A percentile compares a stretch with the other conserved stretches of the same genome.
phyloP scores from a whole-genome alignment of 768 basidiomycete genomes.

The Podaxis sp. region DNA sequence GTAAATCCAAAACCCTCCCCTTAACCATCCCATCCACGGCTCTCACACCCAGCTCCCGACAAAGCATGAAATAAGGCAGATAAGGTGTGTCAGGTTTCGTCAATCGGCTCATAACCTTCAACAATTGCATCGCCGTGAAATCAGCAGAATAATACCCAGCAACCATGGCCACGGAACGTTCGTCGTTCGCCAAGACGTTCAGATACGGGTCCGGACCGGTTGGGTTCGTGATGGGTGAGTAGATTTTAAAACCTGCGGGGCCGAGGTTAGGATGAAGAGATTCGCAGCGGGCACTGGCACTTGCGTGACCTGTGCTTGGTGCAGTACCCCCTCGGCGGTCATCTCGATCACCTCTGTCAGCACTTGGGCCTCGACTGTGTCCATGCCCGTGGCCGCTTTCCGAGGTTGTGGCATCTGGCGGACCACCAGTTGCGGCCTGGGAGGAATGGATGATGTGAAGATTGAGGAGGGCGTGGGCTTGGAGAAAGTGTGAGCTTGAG shows the following conservation, averaged over 20 bases:
- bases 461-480: conserved; percentile 81
- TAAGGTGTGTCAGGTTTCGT: conserved; percentile 62
- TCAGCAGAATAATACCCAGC: conserved; percentile 58
- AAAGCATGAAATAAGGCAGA: conserved; percentile 79
- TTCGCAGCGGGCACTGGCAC: conserved; percentile 39
- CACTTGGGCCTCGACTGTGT: conserved; percentile 6
- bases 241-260: conserved; percentile 64
- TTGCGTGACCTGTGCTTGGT: conserved; percentile 25
- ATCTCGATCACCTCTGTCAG: conserved; percentile 6
- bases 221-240: conserved; percentile 42
- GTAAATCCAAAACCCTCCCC: conserved; percentile 69
- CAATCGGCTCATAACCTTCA: conserved; percentile 80
- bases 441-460: conserved; percentile 86
- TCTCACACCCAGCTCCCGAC: conserved; percentile 78
- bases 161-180: conserved; percentile 32
- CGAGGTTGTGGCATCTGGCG: conserved; percentile 22
- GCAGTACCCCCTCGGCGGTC: conserved; percentile 25
- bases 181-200: conserved; percentile 22
- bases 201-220: conserved; percentile 26
- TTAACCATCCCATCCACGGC: conserved; percentile 87
- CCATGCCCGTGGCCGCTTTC: conserved; percentile 18
- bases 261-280: conserved; percentile 59
- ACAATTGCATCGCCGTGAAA: conserved; percentile 76
- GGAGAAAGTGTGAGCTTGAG: conserved; percentile 74
- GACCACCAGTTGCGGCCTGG: conserved; percentile 44